Evolutionary conservation across 179 eudicot species (phyloP).

Genomic region (Carnegiea gigantea): DNA sequence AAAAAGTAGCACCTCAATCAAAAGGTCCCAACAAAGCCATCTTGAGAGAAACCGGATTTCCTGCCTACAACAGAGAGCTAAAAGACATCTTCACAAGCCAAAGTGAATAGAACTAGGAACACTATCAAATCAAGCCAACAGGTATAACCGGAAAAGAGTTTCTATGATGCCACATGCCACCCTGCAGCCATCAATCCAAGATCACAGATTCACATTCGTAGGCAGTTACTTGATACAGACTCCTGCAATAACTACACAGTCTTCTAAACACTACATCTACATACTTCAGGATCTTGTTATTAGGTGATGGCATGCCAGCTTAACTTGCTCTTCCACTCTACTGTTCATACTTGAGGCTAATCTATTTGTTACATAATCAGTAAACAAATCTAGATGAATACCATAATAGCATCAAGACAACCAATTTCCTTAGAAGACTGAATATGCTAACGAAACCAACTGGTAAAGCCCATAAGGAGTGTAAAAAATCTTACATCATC

Average conservation of each 20-base stretch:
- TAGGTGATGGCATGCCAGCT: not conserved
- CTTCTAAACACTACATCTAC: not conserved
- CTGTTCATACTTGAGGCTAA: not conserved
- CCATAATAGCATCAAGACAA: constrained; percentile 1
- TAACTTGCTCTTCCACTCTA: not conserved
- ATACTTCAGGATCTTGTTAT: not conserved
- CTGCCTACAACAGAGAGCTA: not conserved
- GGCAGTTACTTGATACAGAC: not conserved
- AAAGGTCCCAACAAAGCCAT: not conserved
- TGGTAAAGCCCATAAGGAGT: too few relatives aligned
- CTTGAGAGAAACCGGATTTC: not conserved
- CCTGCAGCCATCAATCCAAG: not conserved
- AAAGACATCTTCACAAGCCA: not conserved
- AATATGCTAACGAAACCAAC: not conserved
- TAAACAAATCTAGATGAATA: not conserved
- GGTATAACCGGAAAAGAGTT: not conserved
- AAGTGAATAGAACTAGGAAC: not conserved
- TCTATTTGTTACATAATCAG: not conserved
- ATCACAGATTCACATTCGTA: not conserved
- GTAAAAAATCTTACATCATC: not conserved
- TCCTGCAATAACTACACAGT: not conserved
- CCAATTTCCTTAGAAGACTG: not conserved
- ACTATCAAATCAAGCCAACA: not conserved
- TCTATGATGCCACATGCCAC: not conserved
- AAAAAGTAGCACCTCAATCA: too few relatives aligned